Conservation (phyloP, 2,329 filamentous ascomycete genomes). For the Venturia effusa region DNA sequence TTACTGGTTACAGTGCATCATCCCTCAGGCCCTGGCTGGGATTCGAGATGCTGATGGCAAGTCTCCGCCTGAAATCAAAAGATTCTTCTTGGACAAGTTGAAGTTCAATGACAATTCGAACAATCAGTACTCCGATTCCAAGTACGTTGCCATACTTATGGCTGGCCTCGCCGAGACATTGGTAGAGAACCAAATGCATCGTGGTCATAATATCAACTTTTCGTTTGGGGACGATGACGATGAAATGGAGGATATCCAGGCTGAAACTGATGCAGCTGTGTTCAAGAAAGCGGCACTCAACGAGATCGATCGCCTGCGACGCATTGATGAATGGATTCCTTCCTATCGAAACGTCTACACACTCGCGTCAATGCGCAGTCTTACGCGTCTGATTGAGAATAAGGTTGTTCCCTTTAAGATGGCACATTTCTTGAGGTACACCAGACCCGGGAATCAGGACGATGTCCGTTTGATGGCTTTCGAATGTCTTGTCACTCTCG, state of each 20-base stretch:
- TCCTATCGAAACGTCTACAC: conserved; percentile 56
- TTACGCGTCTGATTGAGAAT: conserved; percentile 42
- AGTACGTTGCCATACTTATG: conserved; percentile 78
- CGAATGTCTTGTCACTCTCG: conserved; percentile 44
- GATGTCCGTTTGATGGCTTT: conserved; percentile 50
- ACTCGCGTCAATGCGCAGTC: conserved; percentile 49
- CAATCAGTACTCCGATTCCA: conserved; percentile 80
- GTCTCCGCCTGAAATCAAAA: conserved; percentile 67
- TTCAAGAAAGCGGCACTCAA: conserved; percentile 47
- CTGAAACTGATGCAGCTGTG: conserved; percentile 29
- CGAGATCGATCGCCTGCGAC: conserved; percentile 51
- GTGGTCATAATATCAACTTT: conserved; percentile 1
- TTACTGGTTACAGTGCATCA: conserved; percentile 75
- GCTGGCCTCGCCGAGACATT: conserved; percentile 47
- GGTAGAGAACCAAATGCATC: conserved; percentile 23
- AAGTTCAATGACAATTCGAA: conserved; percentile 91
- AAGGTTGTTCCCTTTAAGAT: conserved; percentile 41
- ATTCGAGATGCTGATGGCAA: conserved; percentile 65
- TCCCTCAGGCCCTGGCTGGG: conserved; percentile 68
- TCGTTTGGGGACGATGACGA: conserved; percentile 33
- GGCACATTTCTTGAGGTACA: conserved; percentile 51
- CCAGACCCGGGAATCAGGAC: conserved; percentile 47
- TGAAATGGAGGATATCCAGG: conserved; percentile 23
- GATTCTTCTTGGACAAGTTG: conserved; percentile 79
- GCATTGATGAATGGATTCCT: conserved; percentile 56